Conservation (phyloP, 805 yeast species). For the Zygoascus bituminiphila region DNA sequence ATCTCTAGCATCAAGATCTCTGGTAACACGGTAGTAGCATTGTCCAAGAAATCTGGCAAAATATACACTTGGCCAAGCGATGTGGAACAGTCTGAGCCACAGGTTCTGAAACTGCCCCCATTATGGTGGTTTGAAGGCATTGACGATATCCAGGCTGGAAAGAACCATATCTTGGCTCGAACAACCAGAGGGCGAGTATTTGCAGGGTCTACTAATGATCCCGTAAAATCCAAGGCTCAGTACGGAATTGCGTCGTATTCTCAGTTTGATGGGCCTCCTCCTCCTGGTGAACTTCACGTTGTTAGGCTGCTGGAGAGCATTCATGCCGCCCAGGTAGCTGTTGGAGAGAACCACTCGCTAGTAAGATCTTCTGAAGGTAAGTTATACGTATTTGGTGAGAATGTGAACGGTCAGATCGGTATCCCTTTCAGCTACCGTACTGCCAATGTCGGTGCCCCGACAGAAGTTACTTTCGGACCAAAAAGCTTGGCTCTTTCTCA, state of each 20-base stretch:
- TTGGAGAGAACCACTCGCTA: conserved; percentile 67
- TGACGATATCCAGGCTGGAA: conserved; percentile 52
- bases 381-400: conserved; percentile 82
- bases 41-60: conserved; percentile 33
- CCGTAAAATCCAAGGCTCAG: conserved; percentile 51
- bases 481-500: not conserved
- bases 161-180: conserved; percentile 57
- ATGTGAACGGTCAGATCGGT: conserved; percentile 79
- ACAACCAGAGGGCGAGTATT: conserved; percentile 54
- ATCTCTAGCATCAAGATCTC: conserved; percentile 42
- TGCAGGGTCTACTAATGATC: conserved; percentile 50
- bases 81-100: not conserved
- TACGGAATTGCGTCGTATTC: conserved; percentile 71
- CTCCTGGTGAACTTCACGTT: conserved; percentile 41
- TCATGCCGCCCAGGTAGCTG: conserved; percentile 50
- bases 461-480: conserved; percentile 28
- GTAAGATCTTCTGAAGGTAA: conserved; percentile 60
- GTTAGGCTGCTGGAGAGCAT: conserved; percentile 41
- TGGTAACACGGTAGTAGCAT: conserved; percentile 36
- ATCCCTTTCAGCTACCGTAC: conserved; percentile 55
- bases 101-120: conserved; percentile 8
- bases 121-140: conserved; percentile 41
- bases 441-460: conserved; percentile 66
- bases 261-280: conserved; percentile 52
- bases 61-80: conserved; percentile 12